Conservation (phyloP, 108 stramenopile species). For the Fistulifera solaris region DNA sequence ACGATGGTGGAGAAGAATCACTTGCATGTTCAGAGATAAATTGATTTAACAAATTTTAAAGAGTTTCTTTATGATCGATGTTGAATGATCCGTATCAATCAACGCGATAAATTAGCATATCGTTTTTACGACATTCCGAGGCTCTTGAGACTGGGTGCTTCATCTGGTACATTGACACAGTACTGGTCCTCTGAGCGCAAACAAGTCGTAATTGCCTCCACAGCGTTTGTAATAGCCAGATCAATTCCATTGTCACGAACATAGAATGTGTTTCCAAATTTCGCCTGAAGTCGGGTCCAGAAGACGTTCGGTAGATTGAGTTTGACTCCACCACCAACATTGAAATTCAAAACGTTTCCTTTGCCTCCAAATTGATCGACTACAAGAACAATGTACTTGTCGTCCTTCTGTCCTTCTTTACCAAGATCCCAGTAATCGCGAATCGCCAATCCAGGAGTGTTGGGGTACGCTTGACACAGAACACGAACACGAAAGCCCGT, state of each 20-base stretch:
- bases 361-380: conserved; percentile 80
- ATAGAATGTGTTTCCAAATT: conserved; percentile 79
- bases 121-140: conserved; percentile 38
- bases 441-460: conserved; percentile 61
- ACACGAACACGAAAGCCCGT: conserved; percentile 74
- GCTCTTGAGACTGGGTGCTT: conserved; percentile 53
- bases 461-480: conserved; percentile 77
- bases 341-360: conserved; percentile 80
- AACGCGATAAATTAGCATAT: too few species aligned
- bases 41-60: too few species aligned
- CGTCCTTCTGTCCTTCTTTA: conserved; percentile 82
- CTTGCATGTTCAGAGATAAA: background rate
- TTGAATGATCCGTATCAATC: too few species aligned
- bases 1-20: too few species aligned
- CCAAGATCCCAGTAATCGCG: conserved; percentile 85
- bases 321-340: conserved; percentile 75
- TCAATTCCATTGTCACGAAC: conserved; percentile 83
- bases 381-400: conserved; percentile 79
- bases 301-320: conserved; percentile 81
- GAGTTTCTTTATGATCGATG: too few species aligned
- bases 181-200: conserved; percentile 74
- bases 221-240: conserved; percentile 66
- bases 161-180: conserved; percentile 68
- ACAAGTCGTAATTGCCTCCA: conserved; percentile 72
- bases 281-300: conserved; percentile 70